Percentiles rank a stretch among this genome's conserved stretches.
These are phyloP conservation scores for Rubroboletus pulcherrimus DNA, from an alignment of 768 basidiomycete species.

Conservation along the genomic window DNA sequence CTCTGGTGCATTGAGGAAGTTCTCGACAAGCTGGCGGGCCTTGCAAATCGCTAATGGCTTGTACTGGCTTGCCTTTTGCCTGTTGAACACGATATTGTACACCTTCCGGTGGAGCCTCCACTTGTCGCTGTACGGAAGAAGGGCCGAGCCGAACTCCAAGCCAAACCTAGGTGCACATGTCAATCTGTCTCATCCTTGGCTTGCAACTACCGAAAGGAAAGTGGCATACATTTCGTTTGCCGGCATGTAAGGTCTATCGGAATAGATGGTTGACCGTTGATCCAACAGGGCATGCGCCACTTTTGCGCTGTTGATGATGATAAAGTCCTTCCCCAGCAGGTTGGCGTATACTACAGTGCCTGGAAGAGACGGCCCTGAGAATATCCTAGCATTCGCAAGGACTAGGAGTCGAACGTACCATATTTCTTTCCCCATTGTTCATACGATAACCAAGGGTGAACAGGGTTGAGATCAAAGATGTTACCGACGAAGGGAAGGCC, in stretches of 20 bases:
- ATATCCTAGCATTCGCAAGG: neutral
- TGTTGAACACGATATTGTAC: slow-evolving; percentile 19
- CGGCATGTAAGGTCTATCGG: slow-evolving; percentile 24
- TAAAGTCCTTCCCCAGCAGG: slow-evolving; percentile 26
- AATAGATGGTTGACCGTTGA: slow-evolving; percentile 26
- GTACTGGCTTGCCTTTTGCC: slow-evolving; percentile 10
- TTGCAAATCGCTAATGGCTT: slow-evolving; percentile 14
- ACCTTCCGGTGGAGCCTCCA: slow-evolving; percentile 33
- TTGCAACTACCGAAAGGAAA: neutral
- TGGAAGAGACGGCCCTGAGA: neutral
- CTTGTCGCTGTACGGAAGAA: slow-evolving; percentile 28
- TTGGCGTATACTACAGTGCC: slow-evolving; percentile 26
- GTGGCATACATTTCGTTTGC: slow-evolving; percentile 19
- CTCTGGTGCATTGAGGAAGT: slow-evolving; percentile 19
- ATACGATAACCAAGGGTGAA: slow-evolving; percentile 32
- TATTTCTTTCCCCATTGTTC: slow-evolving; percentile 33
- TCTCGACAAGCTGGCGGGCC: slow-evolving; percentile 20
- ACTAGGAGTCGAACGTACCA: slow-evolving; percentile 15
- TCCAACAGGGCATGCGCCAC: slow-evolving; percentile 25
- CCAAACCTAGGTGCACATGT: slow-evolving; percentile 21
- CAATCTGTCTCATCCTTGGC: neutral
- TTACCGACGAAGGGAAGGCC: slow-evolving; percentile 37
- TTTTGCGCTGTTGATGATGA: slow-evolving; percentile 23
- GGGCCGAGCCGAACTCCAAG: slow-evolving; percentile 27
- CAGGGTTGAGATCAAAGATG: slow-evolving; percentile 16